phyloP scores from a whole-genome alignment of 768 basidiomycete genomes.

The Calvatia gigantea region DNA sequence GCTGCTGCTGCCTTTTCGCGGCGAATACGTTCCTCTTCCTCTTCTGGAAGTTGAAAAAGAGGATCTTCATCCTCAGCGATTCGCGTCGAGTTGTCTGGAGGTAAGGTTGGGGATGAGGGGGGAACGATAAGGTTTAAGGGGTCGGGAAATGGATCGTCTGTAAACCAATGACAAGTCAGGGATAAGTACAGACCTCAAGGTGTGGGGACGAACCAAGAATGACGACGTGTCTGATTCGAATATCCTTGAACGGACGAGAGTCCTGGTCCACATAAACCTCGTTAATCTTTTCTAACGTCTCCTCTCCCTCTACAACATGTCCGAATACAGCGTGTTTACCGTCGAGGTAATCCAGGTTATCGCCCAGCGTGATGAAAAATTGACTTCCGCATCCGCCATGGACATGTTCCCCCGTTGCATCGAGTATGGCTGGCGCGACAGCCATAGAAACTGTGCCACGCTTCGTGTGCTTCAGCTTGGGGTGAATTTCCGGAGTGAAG shows the following conservation, averaged over 20 bases:
- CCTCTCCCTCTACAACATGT: conserved; percentile 90
- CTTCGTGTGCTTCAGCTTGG: conserved; percentile 77
- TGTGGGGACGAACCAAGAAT: conserved; percentile 63
- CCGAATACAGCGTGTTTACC: conserved; percentile 93
- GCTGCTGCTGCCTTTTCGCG: conserved; percentile 89
- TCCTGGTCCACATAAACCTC: conserved; percentile 88
- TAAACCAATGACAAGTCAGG: conserved; percentile 1
- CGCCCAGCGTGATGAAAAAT: conserved; percentile 92
- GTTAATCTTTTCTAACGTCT: conserved; percentile 90
- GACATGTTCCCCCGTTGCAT: conserved; percentile 38
- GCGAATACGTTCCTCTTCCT: conserved; percentile 76
- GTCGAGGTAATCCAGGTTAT: conserved; percentile 93
- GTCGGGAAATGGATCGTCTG: conserved; percentile 95
- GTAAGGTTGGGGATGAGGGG: conserved; percentile 71
- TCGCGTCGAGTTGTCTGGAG: conserved; percentile 82
- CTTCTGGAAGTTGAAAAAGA: conserved; percentile 75
- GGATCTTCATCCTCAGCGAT: conserved; percentile 97
- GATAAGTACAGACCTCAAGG: not conserved
- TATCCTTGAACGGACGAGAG: conserved; percentile 89
- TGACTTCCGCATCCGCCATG: conserved; percentile 84
- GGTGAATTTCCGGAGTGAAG: conserved; percentile 79
- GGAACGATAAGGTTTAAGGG: conserved; percentile 73
- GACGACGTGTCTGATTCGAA: conserved; percentile 93
- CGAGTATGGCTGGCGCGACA: conserved; percentile 67
- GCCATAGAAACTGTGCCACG: conserved; percentile 98